These are phyloP conservation scores for Epichloe aotearoae DNA, from an alignment of 2,329 filamentous ascomycete genomes.

Conservation along the genomic window DNA sequence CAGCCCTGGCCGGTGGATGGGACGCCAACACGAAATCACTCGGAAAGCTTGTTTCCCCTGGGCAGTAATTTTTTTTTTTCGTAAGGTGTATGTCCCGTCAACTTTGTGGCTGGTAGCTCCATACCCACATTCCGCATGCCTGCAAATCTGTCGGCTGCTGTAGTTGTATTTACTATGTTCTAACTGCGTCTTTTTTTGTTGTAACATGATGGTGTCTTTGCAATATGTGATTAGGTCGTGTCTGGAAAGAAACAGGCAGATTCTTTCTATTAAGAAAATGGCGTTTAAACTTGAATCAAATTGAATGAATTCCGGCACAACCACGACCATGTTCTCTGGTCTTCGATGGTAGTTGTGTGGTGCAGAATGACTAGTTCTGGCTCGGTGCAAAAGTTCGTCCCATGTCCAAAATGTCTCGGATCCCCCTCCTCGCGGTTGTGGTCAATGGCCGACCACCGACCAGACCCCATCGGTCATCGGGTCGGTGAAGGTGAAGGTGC, in stretches of 20 bases:
- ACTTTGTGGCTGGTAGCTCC: background rate
- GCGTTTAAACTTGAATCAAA: background rate
- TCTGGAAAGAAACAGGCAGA: too few relatives aligned
- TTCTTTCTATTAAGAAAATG: too few relatives aligned
- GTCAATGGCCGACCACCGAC: too few relatives aligned
- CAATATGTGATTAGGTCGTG: background rate
- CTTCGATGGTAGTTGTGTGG: too few relatives aligned
- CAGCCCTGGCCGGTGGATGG: slow-evolving; percentile 80
- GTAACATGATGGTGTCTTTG: background rate
- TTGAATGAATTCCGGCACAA: too few relatives aligned
- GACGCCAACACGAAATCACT: slow-evolving; percentile 57
- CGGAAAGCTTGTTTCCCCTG: slow-evolving; percentile 77
- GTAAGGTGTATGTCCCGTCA: slow-evolving; percentile 6
- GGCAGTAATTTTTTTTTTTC: slow-evolving; percentile 49
- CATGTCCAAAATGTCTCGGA: too few relatives aligned
- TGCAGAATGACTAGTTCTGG: too few relatives aligned
- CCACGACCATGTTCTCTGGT: too few relatives aligned
- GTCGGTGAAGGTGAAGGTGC: too few relatives aligned
- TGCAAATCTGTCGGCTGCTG: background rate
- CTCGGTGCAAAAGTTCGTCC: too few relatives aligned
- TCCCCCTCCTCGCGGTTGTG: too few relatives aligned
- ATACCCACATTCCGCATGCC: background rate
- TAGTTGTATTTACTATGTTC: slow-evolving; percentile 5
- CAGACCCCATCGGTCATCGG: too few relatives aligned
- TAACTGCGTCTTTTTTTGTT: background rate